These are phyloP conservation scores for Triticum urartu DNA, from an alignment of 176 grass and related monocot genomes.

Conservation along the genomic window DNA sequence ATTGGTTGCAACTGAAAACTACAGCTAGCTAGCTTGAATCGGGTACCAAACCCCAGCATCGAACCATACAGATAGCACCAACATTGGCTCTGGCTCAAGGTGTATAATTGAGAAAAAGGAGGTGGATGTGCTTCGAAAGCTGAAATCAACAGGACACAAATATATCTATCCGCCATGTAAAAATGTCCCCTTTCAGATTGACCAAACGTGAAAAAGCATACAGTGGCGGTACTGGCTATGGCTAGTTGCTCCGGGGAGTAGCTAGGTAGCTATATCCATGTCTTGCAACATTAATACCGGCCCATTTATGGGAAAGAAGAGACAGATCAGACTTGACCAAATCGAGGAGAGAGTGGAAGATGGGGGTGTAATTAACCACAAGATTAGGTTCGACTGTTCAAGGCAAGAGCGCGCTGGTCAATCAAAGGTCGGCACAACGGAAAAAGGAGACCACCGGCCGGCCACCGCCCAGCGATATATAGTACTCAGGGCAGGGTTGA, in stretches of 20 bases:
- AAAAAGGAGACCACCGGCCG: background rate
- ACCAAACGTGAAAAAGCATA: background rate
- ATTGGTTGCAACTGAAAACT: background rate
- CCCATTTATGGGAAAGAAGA: background rate
- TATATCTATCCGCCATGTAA: background rate
- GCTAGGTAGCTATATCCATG: background rate
- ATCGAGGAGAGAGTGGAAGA: background rate
- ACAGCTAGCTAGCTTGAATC: background rate
- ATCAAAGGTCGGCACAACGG: background rate
- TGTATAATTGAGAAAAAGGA: background rate
- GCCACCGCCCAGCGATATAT: background rate
- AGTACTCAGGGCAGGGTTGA: background rate
- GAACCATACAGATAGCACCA: conserved; percentile 8
- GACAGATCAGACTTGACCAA: conserved; percentile 3
- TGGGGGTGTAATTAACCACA: background rate
- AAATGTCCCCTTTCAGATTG: conserved; percentile 3
- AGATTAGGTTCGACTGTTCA: background rate
- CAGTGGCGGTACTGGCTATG: background rate
- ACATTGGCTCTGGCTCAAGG: background rate
- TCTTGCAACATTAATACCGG: conserved; percentile 26
- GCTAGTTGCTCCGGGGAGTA: background rate
- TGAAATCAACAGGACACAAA: background rate
- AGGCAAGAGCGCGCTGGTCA: background rate
- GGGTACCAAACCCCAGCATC: background rate
- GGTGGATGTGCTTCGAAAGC: background rate